Evolutionary conservation across 1,284 basidiomycete genomes (phyloP).

Genomic region (Kwoniella shivajii): DNA sequence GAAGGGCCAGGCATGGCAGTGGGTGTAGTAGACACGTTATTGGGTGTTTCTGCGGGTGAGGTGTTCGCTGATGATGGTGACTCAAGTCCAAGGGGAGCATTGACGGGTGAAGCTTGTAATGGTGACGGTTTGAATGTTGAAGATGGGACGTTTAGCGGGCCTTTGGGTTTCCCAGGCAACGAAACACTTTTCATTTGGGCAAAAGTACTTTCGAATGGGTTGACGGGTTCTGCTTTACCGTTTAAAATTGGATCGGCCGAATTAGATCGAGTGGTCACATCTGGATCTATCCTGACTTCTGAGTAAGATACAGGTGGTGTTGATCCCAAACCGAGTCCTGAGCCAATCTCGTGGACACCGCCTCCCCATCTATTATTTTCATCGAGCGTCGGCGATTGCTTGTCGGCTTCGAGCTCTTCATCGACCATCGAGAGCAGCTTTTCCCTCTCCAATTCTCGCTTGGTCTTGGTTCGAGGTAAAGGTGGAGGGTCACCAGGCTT

Average conservation of each 20-base stretch:
- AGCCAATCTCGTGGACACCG: conserved; percentile 34
- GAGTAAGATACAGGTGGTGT: conserved; percentile 1
- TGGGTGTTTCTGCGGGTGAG: conserved; percentile 20
- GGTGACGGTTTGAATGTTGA: conserved; percentile 37
- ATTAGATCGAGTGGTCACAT: conserved; percentile 3
- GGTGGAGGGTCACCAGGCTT: conserved; percentile 22
- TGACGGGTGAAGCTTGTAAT: conserved; percentile 34
- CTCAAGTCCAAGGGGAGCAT: conserved; percentile 15
- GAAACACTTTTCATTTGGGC: conserved; percentile 12
- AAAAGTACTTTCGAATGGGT: conserved; percentile 17
- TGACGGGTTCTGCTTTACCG: conserved; percentile 4
- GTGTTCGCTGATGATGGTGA: conserved; percentile 22
- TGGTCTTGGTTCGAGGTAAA: conserved; percentile 38
- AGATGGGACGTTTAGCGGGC: conserved; percentile 16
- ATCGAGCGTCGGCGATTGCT: conserved; percentile 4
- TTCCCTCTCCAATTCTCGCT: conserved; percentile 51
- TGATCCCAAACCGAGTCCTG: conserved; percentile 22
- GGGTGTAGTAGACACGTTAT: conserved; percentile 5
- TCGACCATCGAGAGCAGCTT: conserved; percentile 48
- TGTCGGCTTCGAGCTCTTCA: conserved; percentile 39
- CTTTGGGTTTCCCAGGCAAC: conserved; percentile 14
- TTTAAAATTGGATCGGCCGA: conserved; percentile 17
- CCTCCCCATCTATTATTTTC: conserved; percentile 31
- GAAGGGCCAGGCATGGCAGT: background rate
- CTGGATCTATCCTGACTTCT: conserved; percentile 14